Percentiles rank a stretch among this genome's conserved stretches.
These are phyloP conservation scores for Gelatoporia subvermispora DNA, from an alignment of 768 basidiomycete species.

Conservation along the genomic window DNA sequence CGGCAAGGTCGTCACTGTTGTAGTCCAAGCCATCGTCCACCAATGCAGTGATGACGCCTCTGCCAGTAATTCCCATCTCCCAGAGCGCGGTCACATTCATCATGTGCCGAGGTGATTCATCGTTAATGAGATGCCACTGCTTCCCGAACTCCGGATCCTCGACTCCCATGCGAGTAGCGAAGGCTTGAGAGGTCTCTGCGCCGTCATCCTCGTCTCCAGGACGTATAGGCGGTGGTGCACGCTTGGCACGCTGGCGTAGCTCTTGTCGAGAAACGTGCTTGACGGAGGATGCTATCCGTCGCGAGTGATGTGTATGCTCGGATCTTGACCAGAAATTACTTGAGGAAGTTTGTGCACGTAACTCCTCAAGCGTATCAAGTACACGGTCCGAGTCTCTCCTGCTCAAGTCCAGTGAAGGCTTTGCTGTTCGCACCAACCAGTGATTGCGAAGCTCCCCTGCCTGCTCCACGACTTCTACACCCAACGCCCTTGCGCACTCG, in stretches of 20 bases:
- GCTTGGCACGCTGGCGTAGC: constrained; percentile 65
- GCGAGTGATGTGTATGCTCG: constrained; percentile 28
- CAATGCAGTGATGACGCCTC: constrained; percentile 80
- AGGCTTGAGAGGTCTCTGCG: constrained; percentile 35
- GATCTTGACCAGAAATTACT: constrained; percentile 33
- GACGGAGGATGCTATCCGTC: constrained; percentile 49
- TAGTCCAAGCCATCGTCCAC: constrained; percentile 97
- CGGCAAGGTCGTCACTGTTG: constrained; percentile 77
- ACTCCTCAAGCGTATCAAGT: constrained; percentile 40
- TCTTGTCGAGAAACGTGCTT: constrained; percentile 56
- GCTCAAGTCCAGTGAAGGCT: constrained; percentile 28
- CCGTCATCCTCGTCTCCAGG: constrained; percentile 23
- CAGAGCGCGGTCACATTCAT: constrained; percentile 94
- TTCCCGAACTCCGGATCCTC: constrained; percentile 74
- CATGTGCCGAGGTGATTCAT: constrained; percentile 70
- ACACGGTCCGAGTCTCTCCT: constrained; percentile 42
- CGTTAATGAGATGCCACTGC: constrained; percentile 97
- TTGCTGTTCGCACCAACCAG: constrained; percentile 73
- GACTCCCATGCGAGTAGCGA: constrained; percentile 62
- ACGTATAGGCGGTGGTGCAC: constrained; percentile 60
- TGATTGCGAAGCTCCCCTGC: constrained; percentile 77
- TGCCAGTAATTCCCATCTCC: constrained; percentile 86
- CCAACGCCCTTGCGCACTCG: constrained; percentile 56
- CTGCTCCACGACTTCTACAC: constrained; percentile 83
- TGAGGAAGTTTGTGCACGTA: constrained; percentile 30